A percentile compares a stretch with the other conserved stretches of the same genome.
Evolutionary conservation across 805 yeast genomes (phyloP).

Genomic region (Starmera caribaea): DNA sequence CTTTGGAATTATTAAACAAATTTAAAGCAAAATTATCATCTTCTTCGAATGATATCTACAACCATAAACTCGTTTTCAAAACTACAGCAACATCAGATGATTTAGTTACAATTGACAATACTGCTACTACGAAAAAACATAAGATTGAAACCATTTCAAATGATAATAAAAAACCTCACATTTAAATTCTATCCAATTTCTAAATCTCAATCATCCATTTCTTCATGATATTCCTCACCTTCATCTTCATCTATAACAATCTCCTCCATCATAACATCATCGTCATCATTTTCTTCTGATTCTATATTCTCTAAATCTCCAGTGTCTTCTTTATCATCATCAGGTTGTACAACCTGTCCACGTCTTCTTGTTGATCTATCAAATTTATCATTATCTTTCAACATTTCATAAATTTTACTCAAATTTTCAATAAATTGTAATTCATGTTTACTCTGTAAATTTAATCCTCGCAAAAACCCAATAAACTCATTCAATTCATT

Average conservation of each 20-base stretch:
- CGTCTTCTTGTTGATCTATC: neutral
- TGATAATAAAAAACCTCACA: neutral
- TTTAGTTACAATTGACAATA: no score
- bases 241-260: constrained; percentile 8
- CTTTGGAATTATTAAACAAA: constrained; percentile 16
- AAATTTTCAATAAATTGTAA: constrained; percentile 3
- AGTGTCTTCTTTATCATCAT: constrained; percentile 9
- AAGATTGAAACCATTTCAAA: no score
- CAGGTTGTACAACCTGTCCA: no score
- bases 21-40: constrained; percentile 12
- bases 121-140: no score
- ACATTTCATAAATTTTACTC: neutral
- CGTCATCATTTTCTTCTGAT: neutral
- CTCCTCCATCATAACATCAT: neutral
- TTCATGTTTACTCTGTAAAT: constrained; percentile 9
- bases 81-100: no score
- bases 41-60: neutral
- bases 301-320: neutral
- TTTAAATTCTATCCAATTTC: no score
- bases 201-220: constrained; percentile 1
- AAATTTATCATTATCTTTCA: neutral
- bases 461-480: constrained; percentile 4
- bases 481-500: constrained; percentile 9
- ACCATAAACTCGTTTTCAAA: no score
- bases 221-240: constrained; percentile 4